Percentiles rank a stretch among this genome's conserved stretches.
Evolutionary conservation across 2,329 filamentous ascomycete genomes (phyloP).

Genomic region (Stromatinia cepivora): DNA sequence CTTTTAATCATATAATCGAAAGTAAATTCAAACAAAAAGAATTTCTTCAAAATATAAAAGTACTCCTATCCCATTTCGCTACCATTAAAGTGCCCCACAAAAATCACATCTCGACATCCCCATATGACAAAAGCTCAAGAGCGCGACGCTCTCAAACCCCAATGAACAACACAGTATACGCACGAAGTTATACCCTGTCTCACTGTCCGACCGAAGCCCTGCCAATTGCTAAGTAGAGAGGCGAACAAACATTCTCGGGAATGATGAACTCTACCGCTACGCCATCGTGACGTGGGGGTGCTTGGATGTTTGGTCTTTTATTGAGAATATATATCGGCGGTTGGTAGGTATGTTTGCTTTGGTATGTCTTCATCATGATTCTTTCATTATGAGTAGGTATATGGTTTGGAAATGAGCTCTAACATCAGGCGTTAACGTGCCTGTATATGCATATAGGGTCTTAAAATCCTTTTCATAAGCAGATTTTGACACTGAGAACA

Average conservation of each 20-base stretch:
- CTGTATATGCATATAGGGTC: too few species aligned
- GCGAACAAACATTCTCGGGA: not conserved
- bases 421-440: too few species aligned
- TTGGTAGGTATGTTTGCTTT: too few species aligned
- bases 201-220: not conserved
- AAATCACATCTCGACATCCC: not conserved
- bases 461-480: too few species aligned
- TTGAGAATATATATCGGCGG: not conserved
- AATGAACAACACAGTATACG: not conserved
- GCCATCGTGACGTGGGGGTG: not conserved
- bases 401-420: too few species aligned
- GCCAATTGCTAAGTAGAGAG: not conserved
- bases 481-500: too few species aligned
- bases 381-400: too few species aligned
- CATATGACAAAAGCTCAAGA: not conserved
- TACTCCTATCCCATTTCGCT: not conserved
- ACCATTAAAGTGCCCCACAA: not conserved
- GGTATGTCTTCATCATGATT: too few species aligned
- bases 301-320: not conserved
- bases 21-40: not conserved
- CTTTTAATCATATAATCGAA: too few species aligned
- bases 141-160: not conserved
- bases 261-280: not conserved
- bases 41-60: not conserved
- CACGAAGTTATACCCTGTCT: too few species aligned